Conservation (phyloP, 352 stramenopile genomes). For the Peronospora destructor region DNA sequence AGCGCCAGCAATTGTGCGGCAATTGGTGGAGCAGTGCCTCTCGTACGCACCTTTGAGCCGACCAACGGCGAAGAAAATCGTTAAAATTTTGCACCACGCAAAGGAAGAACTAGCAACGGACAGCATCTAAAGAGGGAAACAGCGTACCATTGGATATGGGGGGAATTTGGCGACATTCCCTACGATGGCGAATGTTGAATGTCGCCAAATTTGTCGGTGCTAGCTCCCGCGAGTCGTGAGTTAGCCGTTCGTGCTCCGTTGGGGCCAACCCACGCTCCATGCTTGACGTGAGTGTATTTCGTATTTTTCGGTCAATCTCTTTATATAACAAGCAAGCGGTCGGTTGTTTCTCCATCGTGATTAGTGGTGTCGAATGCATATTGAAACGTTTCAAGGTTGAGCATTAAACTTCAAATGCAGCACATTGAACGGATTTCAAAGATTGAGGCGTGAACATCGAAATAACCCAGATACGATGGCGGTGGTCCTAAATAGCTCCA, state of each 20-base stretch:
- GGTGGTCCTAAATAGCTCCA: too few species aligned
- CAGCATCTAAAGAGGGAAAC: conserved; percentile 27
- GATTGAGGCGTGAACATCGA: too few species aligned
- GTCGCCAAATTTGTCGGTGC: conserved; percentile 13
- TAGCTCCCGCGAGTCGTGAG: conserved; percentile 14
- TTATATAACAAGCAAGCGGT: conserved; percentile 15
- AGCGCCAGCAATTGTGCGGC: conserved; percentile 32
- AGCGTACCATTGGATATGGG: conserved; percentile 15
- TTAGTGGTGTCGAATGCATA: background rate
- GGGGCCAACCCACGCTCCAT: conserved; percentile 2
- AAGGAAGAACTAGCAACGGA: conserved; percentile 30
- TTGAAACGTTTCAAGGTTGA: too few species aligned
- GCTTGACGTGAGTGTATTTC: background rate
- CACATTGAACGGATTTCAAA: too few species aligned
- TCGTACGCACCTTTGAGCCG: conserved; percentile 45
- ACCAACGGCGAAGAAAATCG: conserved; percentile 42
- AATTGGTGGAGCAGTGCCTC: conserved; percentile 42
- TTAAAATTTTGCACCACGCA: conserved; percentile 35
- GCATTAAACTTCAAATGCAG: too few species aligned
- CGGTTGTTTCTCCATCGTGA: conserved; percentile 5
- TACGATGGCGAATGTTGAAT: too few species aligned
- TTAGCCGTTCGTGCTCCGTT: conserved; percentile 21
- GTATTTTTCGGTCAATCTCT: conserved; percentile 4
- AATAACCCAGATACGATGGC: too few species aligned
- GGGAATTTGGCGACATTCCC: conserved; percentile 16